These are phyloP conservation scores for Pyrenophora seminiperda DNA, from an alignment of 2,329 filamentous ascomycete species.

Conservation along the genomic window DNA sequence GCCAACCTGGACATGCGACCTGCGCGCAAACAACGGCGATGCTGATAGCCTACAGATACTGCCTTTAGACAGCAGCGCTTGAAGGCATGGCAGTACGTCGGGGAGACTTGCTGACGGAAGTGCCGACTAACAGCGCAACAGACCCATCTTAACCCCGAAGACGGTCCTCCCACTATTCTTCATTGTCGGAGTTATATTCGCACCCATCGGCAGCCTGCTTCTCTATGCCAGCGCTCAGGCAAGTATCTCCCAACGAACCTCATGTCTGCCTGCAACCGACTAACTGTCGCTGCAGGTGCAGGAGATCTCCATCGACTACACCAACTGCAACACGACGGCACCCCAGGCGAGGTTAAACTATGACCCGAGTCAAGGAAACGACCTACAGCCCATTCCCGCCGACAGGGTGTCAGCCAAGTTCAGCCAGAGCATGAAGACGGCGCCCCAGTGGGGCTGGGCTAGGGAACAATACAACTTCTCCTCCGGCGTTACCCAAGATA, in stretches of 20 bases:
- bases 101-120: background rate
- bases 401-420: slow-evolving; percentile 71
- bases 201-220: slow-evolving; percentile 85
- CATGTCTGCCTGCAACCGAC: background rate
- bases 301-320: slow-evolving; percentile 91
- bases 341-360: slow-evolving; percentile 43
- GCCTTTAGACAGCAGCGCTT: slow-evolving; percentile 95
- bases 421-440: slow-evolving; percentile 56
- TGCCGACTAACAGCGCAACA: slow-evolving; percentile 54
- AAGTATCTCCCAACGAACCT: slow-evolving; percentile 36
- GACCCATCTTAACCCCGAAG: slow-evolving; percentile 93
- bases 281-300: slow-evolving; percentile 67
- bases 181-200: slow-evolving; percentile 86
- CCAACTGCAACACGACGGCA: slow-evolving; percentile 69
- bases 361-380: slow-evolving; percentile 22
- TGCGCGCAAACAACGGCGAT: slow-evolving; percentile 12
- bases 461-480: slow-evolving; percentile 47
- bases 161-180: slow-evolving; percentile 93
- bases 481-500: slow-evolving; percentile 35
- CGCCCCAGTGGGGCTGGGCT: slow-evolving; percentile 43
- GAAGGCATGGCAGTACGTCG: slow-evolving; percentile 95
- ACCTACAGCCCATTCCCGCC: slow-evolving; percentile 59
- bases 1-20: slow-evolving; percentile 32
- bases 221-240: slow-evolving; percentile 85
- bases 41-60: slow-evolving; percentile 68